Conservation (phyloP, 306 rosid species). For the Quercus berberidifolia region DNA sequence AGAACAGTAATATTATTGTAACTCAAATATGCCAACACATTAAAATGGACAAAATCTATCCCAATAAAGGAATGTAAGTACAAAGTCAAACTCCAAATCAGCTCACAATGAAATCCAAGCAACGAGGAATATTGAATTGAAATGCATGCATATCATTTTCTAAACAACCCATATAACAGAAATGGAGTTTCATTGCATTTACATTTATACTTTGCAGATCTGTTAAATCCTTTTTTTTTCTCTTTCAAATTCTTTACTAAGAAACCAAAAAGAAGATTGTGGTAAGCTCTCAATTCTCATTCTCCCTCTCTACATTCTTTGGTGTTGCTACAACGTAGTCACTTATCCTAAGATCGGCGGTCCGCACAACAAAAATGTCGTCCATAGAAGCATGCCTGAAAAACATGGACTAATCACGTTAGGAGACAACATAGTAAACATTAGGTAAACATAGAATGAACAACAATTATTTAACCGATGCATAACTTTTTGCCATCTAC, state of each 20-base stretch:
- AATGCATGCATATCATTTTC: not conserved
- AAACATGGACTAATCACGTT: too few species aligned
- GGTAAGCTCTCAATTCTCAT: slow-evolving; percentile 14
- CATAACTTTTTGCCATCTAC: too few species aligned
- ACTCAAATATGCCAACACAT: not conserved
- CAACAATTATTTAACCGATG: too few species aligned
- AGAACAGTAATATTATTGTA: not conserved
- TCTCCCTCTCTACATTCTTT: slow-evolving; percentile 38
- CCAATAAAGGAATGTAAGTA: not conserved
- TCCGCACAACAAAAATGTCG: too few species aligned
- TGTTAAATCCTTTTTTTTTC: not conserved
- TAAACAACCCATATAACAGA: slow-evolving; percentile 22
- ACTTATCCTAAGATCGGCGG: too few species aligned
- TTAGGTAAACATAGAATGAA: too few species aligned
- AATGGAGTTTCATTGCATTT: slow-evolving; percentile 31
- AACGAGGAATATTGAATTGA: not conserved
- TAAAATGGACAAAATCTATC: slow-evolving; percentile 10
- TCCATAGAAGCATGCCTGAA: too few species aligned
- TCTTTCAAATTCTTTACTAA: slow-evolving; percentile 2
- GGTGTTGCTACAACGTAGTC: too few species aligned
- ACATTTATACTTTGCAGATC: slow-evolving; percentile 25
- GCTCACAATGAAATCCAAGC: not conserved
- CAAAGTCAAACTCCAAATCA: not conserved
- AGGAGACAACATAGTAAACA: too few species aligned
- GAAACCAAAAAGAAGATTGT: not conserved